Percentiles rank a stretch among this genome's conserved stretches.
Evolutionary conservation across 1,139 yeast genomes (phyloP).

Genomic region (Sporopachydermia cereana): DNA sequence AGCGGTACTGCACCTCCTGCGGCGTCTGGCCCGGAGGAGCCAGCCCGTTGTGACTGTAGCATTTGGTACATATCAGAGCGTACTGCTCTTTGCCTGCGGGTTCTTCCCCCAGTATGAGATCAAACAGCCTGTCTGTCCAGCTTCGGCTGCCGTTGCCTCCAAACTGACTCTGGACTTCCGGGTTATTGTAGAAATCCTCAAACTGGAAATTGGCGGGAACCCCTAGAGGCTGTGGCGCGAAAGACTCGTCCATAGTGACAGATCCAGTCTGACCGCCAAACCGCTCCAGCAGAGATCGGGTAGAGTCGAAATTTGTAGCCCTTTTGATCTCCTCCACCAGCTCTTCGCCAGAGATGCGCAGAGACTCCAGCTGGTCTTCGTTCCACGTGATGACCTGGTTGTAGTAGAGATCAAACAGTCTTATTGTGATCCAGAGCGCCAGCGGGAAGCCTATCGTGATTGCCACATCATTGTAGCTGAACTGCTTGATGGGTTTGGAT

Average conservation of each 20-base stretch:
- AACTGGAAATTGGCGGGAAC: neutral
- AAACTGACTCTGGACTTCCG: neutral
- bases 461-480: neutral
- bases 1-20: constrained; percentile 42
- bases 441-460: neutral
- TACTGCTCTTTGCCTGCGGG: constrained; percentile 49
- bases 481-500: neutral
- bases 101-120: constrained; percentile 60
- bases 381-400: constrained; percentile 15
- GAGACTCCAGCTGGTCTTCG: constrained; percentile 24
- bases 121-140: constrained; percentile 33
- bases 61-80: constrained; percentile 61
- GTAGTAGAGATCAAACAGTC: constrained; percentile 1
- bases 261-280: constrained; percentile 25
- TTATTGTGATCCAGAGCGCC: neutral
- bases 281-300: constrained; percentile 59
- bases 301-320: constrained; percentile 65
- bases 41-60: constrained; percentile 66
- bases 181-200: neutral
- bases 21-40: constrained; percentile 68
- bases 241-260: neutral
- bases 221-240: neutral
- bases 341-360: constrained; percentile 41
- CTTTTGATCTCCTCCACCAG: constrained; percentile 69
- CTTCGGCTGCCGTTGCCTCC: constrained; percentile 11